Base-by-base conservation (phyloP, 1,139 yeast genomes). In the Cylindricascospora bacillispora region DNA sequence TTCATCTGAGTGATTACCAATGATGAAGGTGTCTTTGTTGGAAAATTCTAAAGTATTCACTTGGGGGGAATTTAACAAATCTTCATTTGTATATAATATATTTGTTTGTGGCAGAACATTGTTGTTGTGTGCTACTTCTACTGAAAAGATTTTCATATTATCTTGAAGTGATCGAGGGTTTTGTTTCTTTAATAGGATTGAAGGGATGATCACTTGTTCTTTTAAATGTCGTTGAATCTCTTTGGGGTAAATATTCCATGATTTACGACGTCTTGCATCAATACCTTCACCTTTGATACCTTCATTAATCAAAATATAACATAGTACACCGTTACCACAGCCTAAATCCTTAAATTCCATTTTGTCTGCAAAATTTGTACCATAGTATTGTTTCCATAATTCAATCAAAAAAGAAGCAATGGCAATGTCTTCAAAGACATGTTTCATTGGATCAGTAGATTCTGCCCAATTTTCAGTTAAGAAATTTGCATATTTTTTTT, bases 1-100 rank as follows among this genome's bases (percentile, higher is more conserved):
- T 50, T 89, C 97, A 52, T 89, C 98, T 0, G 94, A 81, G 48
- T 89, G 98, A 49, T 89, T 89, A 1, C 97, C 98, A 30, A 89
- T 85, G 24, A 86, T 57, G 46, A 89, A 89, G 0, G 93, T 76
- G 42, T 77, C 69, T n/a, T n/a, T n/a, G 15, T 58, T 50, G 0
- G 80, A 74, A 37, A 79, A 77, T 25, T 73, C 77, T 1, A 78
- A 74, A 7, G 74, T 66, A 34, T 79, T 73, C 24, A 82, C 80
- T 36, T 62, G 65, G 1, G 76, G 63, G 4, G 82, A 72, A 14
- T 62, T 53, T 15, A 74, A 52, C 20, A 81, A 55, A 29, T 53
- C 56, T 14, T 47, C 49, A 34, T 55, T 50, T 1, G 53, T 42
- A 30, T 52, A 54, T 7, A 51, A 43, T 1, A 56, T 43, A 5